A percentile compares a stretch with the other conserved stretches of the same genome.
Evolutionary conservation across 1,139 yeast species (phyloP).

Genomic region (Yamadazyma diddensiae): DNA sequence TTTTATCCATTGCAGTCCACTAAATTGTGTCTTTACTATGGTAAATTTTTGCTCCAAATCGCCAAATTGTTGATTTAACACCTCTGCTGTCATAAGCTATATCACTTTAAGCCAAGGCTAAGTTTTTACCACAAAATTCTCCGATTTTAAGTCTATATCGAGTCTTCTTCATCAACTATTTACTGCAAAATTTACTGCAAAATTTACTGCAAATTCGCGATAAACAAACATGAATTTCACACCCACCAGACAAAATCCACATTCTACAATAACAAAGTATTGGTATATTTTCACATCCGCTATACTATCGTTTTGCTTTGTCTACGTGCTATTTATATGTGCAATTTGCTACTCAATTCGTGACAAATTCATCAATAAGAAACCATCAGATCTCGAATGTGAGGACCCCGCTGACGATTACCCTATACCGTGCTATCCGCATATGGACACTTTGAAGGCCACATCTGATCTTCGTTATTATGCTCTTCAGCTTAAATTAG

Average conservation of each 20-base stretch:
- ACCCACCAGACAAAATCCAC: slow-evolving; percentile 15
- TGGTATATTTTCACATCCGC: slow-evolving; percentile 25
- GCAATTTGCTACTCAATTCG: slow-evolving; percentile 27
- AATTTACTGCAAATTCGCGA: not conserved
- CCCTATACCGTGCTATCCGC: slow-evolving; percentile 25
- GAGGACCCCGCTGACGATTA: slow-evolving; percentile 19
- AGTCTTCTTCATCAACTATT: too few species aligned
- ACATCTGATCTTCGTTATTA: slow-evolving; percentile 54
- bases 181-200: too few species aligned
- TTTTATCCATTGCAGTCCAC: not conserved
- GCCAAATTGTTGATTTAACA: too few species aligned
- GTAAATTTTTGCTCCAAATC: too few species aligned
- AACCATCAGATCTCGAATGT: slow-evolving; percentile 10
- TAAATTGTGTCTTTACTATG: too few species aligned
- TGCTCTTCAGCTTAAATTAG: slow-evolving; percentile 57
- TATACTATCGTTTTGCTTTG: slow-evolving; percentile 28
- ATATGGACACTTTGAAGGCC: slow-evolving; percentile 27
- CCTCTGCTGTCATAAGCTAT: too few species aligned
- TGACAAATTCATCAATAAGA: slow-evolving; percentile 22
- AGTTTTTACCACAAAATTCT: too few species aligned
- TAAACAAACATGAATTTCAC: slow-evolving; percentile 21
- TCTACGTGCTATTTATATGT: slow-evolving; percentile 21
- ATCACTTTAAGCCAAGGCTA: too few species aligned
- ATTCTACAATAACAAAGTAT: slow-evolving; percentile 18
- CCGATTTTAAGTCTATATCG: too few species aligned